These are phyloP conservation scores for Chytriomyces hyalinus DNA, from an alignment of 192 early-diverging fungal genomes.

Conservation along the genomic window DNA sequence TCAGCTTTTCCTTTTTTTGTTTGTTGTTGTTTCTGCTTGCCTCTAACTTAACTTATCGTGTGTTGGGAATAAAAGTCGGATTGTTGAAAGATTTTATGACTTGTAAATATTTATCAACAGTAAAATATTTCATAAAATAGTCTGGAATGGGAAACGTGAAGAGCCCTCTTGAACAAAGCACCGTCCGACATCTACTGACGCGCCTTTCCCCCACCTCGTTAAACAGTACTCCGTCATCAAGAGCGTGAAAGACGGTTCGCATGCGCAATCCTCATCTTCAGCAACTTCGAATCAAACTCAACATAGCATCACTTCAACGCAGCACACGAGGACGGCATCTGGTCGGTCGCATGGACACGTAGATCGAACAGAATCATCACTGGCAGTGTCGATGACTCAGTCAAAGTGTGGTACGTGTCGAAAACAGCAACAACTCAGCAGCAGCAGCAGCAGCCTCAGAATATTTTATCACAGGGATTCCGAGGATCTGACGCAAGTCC, in stretches of 20 bases:
- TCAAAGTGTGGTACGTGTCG: constrained; percentile 75
- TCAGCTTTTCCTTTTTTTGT: no score
- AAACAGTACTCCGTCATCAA: constrained; percentile 23
- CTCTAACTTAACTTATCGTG: no score
- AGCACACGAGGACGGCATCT: constrained; percentile 86
- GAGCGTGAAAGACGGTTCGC: constrained; percentile 11
- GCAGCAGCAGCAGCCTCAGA: not conserved
- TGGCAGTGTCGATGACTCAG: constrained; percentile 77
- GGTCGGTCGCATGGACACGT: constrained; percentile 79
- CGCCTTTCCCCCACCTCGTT: not conserved
- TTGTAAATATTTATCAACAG: not conserved
- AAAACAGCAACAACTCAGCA: not conserved
- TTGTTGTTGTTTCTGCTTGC: no score
- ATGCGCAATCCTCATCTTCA: not conserved
- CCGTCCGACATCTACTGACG: not conserved
- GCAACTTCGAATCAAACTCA: not conserved
- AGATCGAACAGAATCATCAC: constrained; percentile 71
- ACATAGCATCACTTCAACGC: not conserved
- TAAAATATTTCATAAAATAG: not conserved
- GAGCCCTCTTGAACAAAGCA: not conserved
- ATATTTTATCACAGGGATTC: constrained; percentile 60
- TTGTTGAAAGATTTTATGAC: no score
- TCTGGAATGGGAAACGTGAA: constrained; percentile 8
- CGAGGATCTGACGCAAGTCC: constrained; percentile 55
- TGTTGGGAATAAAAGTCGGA: no score